Base-by-base conservation (phyloP, 179 eudicot species). In the Sideroxylon spinosum region DNA sequence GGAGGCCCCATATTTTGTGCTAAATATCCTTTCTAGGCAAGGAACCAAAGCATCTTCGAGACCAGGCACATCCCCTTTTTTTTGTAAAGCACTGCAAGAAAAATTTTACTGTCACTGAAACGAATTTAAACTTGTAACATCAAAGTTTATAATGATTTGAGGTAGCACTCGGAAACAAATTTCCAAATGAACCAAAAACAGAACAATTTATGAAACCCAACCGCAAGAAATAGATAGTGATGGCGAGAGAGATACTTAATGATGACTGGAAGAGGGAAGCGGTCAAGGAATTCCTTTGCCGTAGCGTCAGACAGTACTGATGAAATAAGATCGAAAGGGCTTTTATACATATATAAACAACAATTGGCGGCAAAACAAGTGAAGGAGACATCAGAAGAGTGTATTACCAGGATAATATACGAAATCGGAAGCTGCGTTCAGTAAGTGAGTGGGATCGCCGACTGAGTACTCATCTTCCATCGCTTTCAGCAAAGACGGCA, bases 11-110 rank as follows among this genome's bases (percentile, higher is more conserved):
- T 91, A 91, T 73, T 82, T 90, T 0, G 97, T 87, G 83, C 66
- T 84, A 83, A 94, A 94, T 55, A 94, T 71, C 88, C 88, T 89
- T 77, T 93, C 97, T 64, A 93, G 85, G 85, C 94, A 91, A 82
- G 87, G 80, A 82, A 89, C 92, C 86, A 94, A 80, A 23, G 86
- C 91, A 84, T 79, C 81, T 75, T 90, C 94, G 81, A 94, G 80
- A 23, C 88, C 94, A 77, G 94, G 93, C 69, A 88, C 86, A 73
- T 86, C 90, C 60, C 85, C 85, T 74, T 85, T 87, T 7, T 89
- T 91, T 85, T 94, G 97, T 83, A 94, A 83, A 82, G 91, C 90
- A 83, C 98, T 94, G 80, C 80, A 84, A 77, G 6, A 44, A 74
- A 28, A 73, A 52, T 71, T 57, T 23, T 20, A 67, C 7, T 48